phyloP scores from a whole-genome alignment of 2,329 filamentous ascomycete species.

The Metarhizium rileyi region DNA sequence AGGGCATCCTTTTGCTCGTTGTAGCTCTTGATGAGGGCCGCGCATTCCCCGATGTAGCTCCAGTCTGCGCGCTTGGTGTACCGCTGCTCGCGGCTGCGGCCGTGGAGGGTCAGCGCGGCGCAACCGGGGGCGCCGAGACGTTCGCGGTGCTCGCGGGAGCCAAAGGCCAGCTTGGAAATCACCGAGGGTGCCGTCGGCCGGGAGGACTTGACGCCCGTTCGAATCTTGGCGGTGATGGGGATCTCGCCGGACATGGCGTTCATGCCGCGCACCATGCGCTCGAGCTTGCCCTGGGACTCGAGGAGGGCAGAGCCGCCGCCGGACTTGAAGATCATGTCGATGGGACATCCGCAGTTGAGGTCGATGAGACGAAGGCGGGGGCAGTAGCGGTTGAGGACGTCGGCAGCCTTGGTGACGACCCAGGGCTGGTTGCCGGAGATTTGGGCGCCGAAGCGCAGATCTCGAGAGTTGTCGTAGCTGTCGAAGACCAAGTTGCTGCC shows the following conservation, averaged over 20 bases:
- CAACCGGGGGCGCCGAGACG: conserved; percentile 69
- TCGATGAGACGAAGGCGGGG: conserved; percentile 86
- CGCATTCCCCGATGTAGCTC: conserved; percentile 86
- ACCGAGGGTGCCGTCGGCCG: conserved; percentile 72
- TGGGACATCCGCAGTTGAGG: conserved; percentile 93
- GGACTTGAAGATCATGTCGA: conserved; percentile 82
- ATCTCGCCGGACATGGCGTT: conserved; percentile 83
- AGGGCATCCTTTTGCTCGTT: conserved; percentile 57
- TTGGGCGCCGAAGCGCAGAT: conserved; percentile 85
- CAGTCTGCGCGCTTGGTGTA: conserved; percentile 92
- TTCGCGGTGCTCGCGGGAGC: conserved; percentile 61
- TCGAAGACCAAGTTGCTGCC: conserved; percentile 44
- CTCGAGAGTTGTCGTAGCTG: conserved; percentile 71
- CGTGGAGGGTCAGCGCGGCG: conserved; percentile 92
- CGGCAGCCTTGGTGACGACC: conserved; percentile 80
- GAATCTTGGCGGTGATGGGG: conserved; percentile 89
- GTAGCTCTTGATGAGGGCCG: conserved; percentile 71
- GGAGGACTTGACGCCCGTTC: conserved; percentile 77
- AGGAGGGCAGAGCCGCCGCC: conserved; percentile 87
- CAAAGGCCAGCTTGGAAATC: conserved; percentile 74
- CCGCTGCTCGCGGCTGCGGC: conserved; percentile 84
- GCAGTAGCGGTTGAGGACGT: conserved; percentile 65
- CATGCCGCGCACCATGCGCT: conserved; percentile 95
- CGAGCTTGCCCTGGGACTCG: conserved; percentile 78
- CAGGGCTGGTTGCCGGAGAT: conserved; percentile 89